Evolutionary conservation across 192 early-diverging fungal genomes (phyloP).

Genomic region (Diversispora eburnea): DNA sequence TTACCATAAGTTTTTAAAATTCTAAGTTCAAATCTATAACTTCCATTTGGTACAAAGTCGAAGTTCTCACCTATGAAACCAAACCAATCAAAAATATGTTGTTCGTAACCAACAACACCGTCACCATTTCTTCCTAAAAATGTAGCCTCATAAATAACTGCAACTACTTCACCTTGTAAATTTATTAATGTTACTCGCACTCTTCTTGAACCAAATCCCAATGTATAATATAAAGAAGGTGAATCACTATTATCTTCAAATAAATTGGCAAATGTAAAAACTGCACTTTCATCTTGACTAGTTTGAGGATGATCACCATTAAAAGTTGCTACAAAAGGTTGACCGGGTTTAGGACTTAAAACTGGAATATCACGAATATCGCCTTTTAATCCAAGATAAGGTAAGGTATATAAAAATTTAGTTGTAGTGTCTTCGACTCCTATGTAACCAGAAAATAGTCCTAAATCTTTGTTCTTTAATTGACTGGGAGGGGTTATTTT

Average conservation of each 20-base stretch:
- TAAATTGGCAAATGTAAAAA: background rate
- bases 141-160: background rate
- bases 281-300: background rate
- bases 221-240: background rate
- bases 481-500: constrained; percentile 40
- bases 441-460: constrained; percentile 31
- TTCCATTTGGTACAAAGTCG: background rate
- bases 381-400: background rate
- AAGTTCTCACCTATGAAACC: background rate
- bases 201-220: background rate
- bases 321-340: background rate
- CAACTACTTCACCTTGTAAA: background rate
- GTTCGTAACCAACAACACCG: background rate
- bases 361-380: background rate
- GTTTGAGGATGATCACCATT: background rate
- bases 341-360: background rate
- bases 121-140: background rate
- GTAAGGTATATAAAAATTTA: background rate
- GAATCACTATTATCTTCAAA: background rate
- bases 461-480: constrained; percentile 25
- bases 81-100: background rate
- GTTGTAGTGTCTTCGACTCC: background rate
- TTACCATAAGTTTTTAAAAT: background rate
- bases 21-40: background rate
- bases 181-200: background rate